These are phyloP conservation scores for Talaromyces adpressus DNA, from an alignment of 495 filamentous ascomycete genomes.

Conservation along the genomic window DNA sequence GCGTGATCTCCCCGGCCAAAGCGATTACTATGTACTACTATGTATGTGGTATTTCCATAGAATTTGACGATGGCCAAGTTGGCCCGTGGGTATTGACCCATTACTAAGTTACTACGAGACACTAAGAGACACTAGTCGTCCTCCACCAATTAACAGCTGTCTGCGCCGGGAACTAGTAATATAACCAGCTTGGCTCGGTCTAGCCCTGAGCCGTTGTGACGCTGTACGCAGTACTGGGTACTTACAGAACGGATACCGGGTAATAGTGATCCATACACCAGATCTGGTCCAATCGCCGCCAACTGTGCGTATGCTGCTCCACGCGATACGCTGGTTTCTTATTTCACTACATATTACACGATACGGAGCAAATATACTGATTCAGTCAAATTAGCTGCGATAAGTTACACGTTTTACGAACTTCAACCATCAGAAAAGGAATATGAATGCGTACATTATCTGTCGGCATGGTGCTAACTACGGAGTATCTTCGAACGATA, in stretches of 20 bases:
- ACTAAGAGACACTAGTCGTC: background rate
- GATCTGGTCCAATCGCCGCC: background rate
- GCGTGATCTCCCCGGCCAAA: background rate
- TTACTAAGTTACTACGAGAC: background rate
- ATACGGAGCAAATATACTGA: background rate
- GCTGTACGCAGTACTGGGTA: background rate
- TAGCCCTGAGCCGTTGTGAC: background rate
- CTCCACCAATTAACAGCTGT: background rate
- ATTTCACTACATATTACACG: background rate
- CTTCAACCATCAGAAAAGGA: background rate
- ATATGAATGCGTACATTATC: background rate
- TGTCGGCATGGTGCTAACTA: too few relatives aligned
- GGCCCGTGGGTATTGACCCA: background rate
- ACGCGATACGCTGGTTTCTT: background rate
- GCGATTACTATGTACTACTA: too few relatives aligned
- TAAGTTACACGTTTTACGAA: background rate
- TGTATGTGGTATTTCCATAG: too few relatives aligned
- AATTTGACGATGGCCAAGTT: background rate
- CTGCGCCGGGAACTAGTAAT: background rate
- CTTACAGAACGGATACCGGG: background rate
- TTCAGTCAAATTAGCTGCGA: too few relatives aligned
- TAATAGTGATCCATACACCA: background rate
- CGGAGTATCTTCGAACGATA: background rate
- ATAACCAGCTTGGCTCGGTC: background rate
- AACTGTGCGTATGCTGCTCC: background rate